These are phyloP conservation scores for Triglochin maritima DNA, from an alignment of 106 monocot species.

Conservation along the genomic window DNA sequence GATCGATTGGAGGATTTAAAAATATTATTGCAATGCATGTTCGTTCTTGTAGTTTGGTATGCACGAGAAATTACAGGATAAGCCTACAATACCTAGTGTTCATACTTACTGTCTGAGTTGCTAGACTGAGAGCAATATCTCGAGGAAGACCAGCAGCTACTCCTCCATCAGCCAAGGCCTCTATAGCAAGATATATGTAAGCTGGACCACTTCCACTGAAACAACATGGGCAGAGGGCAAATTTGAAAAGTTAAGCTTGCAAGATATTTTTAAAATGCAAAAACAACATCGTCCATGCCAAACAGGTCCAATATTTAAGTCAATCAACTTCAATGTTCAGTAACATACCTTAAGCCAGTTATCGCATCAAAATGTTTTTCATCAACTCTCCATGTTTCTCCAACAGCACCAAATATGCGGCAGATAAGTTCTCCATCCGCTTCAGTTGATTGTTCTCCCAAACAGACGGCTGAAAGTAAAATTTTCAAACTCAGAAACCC, in stretches of 20 bases:
- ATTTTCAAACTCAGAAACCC: not conserved
- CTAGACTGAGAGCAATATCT: conserved; percentile 83
- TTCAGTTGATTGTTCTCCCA: conserved; percentile 58
- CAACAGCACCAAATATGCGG: conserved; percentile 62
- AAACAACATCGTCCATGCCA: not conserved
- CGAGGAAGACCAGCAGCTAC: conserved; percentile 98
- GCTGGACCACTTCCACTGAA: conserved; percentile 95
- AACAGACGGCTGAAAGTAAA: conserved; percentile 50
- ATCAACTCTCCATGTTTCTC: conserved; percentile 76
- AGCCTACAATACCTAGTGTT: no score
- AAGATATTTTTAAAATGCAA: not conserved
- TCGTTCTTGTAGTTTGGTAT: no score
- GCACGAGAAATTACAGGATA: no score
- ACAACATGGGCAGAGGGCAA: not conserved
- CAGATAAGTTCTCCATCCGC: conserved; percentile 66
- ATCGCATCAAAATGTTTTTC: conserved; percentile 97
- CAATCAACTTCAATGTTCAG: not conserved
- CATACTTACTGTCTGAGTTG: conserved; percentile 80
- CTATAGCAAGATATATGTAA: conserved; percentile 85
- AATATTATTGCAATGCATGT: no score
- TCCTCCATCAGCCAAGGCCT: conserved; percentile 97
- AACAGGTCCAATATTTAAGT: not conserved
- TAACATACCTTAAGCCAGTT: conserved; percentile 80
- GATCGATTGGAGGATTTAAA: no score
- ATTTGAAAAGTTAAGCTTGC: not conserved